phyloP scores from a whole-genome alignment of 1,139 yeast genomes.

The Dujonia santamariae region DNA sequence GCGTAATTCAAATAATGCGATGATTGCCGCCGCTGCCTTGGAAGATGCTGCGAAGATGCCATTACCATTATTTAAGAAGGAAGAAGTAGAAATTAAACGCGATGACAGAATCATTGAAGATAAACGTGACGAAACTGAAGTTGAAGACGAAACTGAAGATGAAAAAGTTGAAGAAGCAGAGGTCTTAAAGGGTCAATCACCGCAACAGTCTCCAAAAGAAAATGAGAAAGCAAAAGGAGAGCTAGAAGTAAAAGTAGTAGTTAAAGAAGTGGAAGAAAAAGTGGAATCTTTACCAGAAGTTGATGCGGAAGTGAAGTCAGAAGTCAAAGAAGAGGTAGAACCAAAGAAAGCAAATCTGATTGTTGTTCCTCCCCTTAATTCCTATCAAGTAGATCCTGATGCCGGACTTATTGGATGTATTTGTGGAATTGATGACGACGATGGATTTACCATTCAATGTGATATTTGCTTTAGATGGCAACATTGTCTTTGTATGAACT shows the following conservation, averaged over 20 bases:
- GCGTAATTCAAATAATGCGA: conserved; percentile 43
- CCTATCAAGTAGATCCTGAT: conserved; percentile 70
- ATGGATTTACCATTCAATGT: conserved; percentile 93
- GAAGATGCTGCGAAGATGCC: conserved; percentile 73
- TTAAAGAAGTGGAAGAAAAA: neutral
- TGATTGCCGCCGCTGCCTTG: conserved; percentile 67
- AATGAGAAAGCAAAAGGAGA: too few relatives aligned
- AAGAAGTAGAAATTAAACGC: conserved; percentile 3
- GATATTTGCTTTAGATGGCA: conserved; percentile 93
- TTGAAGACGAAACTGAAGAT: neutral
- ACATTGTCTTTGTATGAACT: conserved; percentile 86
- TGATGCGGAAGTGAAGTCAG: too few relatives aligned
- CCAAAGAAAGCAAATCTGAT: neutral
- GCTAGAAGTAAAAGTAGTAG: neutral
- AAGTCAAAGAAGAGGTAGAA: neutral
- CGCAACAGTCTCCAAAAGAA: too few relatives aligned
- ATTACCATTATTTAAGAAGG: conserved; percentile 37
- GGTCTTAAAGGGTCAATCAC: too few relatives aligned
- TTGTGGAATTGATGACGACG: conserved; percentile 87
- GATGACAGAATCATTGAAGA: neutral
- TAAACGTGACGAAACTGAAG: conserved; percentile 1
- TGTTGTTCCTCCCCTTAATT: conserved; percentile 29
- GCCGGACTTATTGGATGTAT: conserved; percentile 87
- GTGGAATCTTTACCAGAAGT: neutral
- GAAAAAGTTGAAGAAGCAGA: conserved; percentile 3